phyloP scores from a whole-genome alignment of 2,329 filamentous ascomycete genomes.

The Diaporthe velutina region DNA sequence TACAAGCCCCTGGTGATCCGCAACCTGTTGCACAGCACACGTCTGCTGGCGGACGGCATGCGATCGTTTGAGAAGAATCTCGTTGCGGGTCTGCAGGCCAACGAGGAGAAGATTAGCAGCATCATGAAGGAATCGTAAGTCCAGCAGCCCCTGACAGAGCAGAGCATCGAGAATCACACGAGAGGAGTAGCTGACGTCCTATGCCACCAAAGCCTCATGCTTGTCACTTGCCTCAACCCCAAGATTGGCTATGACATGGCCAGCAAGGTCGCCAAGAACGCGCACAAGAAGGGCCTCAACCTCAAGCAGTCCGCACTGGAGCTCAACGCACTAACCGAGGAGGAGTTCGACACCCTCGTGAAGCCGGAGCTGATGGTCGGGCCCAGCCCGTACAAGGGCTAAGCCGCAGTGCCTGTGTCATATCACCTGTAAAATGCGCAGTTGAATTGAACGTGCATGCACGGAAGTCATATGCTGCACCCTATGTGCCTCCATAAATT shows the following conservation, averaged over 20 bases:
- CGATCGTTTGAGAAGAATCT: conserved; percentile 95
- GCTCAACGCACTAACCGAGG: conserved; percentile 87
- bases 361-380: conserved; percentile 95
- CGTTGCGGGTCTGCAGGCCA: conserved; percentile 87
- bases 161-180: neutral
- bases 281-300: conserved; percentile 96
- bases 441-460: neutral
- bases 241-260: conserved; percentile 99
- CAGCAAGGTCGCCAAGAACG: conserved; percentile 97
- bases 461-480: neutral
- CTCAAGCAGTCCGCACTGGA: conserved; percentile 95
- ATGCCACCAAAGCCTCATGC: conserved; percentile 81
- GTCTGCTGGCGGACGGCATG: conserved; percentile 93
- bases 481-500: neutral
- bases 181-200: conserved; percentile 39
- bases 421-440: neutral
- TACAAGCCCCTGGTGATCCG: conserved; percentile 98
- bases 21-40: conserved; percentile 92
- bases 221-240: conserved; percentile 97
- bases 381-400: conserved; percentile 74
- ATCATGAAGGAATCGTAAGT: conserved; percentile 94
- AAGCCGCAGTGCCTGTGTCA: conserved; percentile 40
- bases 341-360: conserved; percentile 92
- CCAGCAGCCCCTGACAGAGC: conserved; percentile 38
- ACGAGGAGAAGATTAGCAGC: conserved; percentile 90